Evolutionary conservation across 257 asterid genomes (phyloP).

Genomic region (Forsythia viridissima): DNA sequence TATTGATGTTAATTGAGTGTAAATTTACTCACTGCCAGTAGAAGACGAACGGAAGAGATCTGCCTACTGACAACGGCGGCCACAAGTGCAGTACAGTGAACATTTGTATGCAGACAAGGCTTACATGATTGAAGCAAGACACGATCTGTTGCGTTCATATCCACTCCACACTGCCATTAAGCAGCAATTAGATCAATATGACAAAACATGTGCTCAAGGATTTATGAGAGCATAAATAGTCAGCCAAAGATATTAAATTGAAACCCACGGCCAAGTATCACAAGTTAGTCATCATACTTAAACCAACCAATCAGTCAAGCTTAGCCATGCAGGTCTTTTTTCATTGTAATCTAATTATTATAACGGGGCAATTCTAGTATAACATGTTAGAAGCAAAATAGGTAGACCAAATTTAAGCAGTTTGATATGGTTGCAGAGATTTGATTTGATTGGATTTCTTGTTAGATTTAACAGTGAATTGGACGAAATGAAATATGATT

Average conservation of each 20-base stretch:
- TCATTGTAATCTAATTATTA: not conserved
- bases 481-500: not conserved
- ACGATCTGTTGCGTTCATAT: conserved; percentile 60
- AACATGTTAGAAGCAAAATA: too few relatives aligned
- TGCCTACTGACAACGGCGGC: conserved; percentile 81
- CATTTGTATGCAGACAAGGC: conserved; percentile 73
- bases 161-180: conserved; percentile 71
- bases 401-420: not conserved
- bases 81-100: conserved; percentile 69
- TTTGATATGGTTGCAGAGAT: not conserved
- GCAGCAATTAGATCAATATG: conserved; percentile 27
- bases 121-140: conserved; percentile 69
- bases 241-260: conserved; percentile 3
- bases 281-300: conserved; percentile 11
- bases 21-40: conserved; percentile 56
- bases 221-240: not conserved
- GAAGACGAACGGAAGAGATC: conserved; percentile 56
- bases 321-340: not conserved
- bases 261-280: not conserved
- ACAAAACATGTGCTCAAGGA: not conserved
- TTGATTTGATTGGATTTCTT: not conserved
- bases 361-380: not conserved
- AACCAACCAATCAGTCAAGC: not conserved
- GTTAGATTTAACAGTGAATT: not conserved
- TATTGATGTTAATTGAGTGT: not conserved